Evolutionary conservation across 345 rosid species (phyloP).

Genomic region (Raphanus raphanistrum): DNA sequence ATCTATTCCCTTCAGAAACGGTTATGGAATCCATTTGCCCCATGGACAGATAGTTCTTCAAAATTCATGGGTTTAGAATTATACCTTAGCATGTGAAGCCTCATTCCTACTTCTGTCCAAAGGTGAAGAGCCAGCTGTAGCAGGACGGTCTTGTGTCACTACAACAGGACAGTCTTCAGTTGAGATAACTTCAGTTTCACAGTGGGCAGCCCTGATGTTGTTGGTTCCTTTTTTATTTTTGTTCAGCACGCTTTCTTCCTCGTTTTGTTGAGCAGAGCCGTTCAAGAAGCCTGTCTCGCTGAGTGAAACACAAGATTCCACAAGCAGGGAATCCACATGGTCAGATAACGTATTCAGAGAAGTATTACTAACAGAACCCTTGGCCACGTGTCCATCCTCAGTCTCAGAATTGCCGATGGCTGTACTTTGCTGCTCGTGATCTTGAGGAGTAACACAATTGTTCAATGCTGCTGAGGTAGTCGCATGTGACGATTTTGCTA

Average conservation of each 20-base stretch:
- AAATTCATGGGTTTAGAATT: slow-evolving; percentile 16
- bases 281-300: slow-evolving; percentile 31
- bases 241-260: slow-evolving; percentile 37
- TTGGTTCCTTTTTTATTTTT: slow-evolving; percentile 39
- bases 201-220: slow-evolving; percentile 29
- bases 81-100: slow-evolving; percentile 47
- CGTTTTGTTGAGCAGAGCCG: slow-evolving; percentile 37
- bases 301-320: slow-evolving; percentile 38
- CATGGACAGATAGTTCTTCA: slow-evolving; percentile 7
- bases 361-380: slow-evolving; percentile 22
- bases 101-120: slow-evolving; percentile 32
- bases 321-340: slow-evolving; percentile 31
- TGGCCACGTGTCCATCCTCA: slow-evolving; percentile 34
- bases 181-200: slow-evolving; percentile 36
- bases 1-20: slow-evolving; percentile 22
- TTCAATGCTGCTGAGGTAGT: slow-evolving; percentile 36
- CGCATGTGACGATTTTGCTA: slow-evolving; percentile 41
- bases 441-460: slow-evolving; percentile 39
- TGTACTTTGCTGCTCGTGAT: slow-evolving; percentile 30
- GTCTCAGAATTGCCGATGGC: slow-evolving; percentile 23
- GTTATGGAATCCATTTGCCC: slow-evolving; percentile 9
- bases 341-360: slow-evolving; percentile 33
- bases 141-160: slow-evolving; percentile 37
- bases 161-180: slow-evolving; percentile 37
- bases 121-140: slow-evolving; percentile 39